Evolutionary conservation across 805 yeast genomes (phyloP), one percentile per base, ranked within the genome.

Genomic region (Yamadazyma endophytica): DNA sequence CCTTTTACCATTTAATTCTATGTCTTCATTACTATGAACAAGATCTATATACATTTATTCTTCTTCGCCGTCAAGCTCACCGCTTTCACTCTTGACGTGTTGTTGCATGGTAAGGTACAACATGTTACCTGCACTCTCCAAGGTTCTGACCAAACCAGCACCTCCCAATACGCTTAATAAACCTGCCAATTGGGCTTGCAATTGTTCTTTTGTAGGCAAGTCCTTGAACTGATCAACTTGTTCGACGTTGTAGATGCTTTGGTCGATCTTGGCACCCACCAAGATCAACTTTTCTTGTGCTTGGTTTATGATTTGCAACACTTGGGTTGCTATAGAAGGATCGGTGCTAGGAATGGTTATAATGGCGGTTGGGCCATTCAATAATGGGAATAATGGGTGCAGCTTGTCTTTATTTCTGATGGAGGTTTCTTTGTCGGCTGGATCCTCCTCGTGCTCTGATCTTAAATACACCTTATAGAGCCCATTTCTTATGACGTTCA

Each of bases 341-440:
- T 87, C 81, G 21, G 82, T 65, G 38, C 71, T 75, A 26, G 75
- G 75, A 37, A 87, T 71, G 13, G 82, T 56, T 35, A 90, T 75
- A 7, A 84, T 69, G 1, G 94, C 94, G 2, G 95, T 81, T 15
- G 97, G 96, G 6, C 97, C 97, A 38, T 64, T 63, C 37, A 92
- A 70, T 32, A 88, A 64, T 7, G 79, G 77, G 16, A 72, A 54
- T 44, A 90, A 59, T 11, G 95, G 95, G 55, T 86, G 95, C 16
- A 55, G 52, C 6, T 61, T 60, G 21, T 60, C 56, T 33, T 60
- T 63, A 44, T 69, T 68, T 41, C 56, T 63, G 20, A 51, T 38
- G 32, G 68, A 51, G 13, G 82, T 79, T 24, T 67, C 75, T 29
- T 55, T 54, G 36, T 74, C 65, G 24, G 95, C 81, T 2, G 97